A percentile compares a stretch with the other conserved stretches of the same genome.
Conservation (phyloP, 306 rosid genomes). For the Cucumis hystrix region DNA sequence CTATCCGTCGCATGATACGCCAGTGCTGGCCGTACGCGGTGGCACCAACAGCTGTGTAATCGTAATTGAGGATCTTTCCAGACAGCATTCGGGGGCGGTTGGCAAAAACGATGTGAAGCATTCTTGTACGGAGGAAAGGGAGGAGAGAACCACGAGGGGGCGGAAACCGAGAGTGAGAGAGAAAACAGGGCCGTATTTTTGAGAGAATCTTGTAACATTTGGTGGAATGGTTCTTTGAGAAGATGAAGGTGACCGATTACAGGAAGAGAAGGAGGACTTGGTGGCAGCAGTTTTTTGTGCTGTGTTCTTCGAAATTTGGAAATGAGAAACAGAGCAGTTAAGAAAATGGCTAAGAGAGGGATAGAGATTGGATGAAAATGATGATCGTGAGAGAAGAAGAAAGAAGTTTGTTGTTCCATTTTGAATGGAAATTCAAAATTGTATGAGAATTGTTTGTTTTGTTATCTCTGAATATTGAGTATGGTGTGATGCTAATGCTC, state of each 20-base stretch:
- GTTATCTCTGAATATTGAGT: too few relatives aligned
- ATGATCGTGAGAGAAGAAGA: too few relatives aligned
- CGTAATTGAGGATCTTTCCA: conserved; percentile 27
- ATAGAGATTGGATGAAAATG: neutral
- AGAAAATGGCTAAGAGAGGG: neutral
- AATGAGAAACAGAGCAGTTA: neutral
- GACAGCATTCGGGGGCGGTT: conserved; percentile 17
- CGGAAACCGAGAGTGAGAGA: conserved; percentile 22
- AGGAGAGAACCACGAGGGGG: conserved; percentile 29
- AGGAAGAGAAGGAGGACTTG: conserved; percentile 29
- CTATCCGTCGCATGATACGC: conserved; percentile 63
- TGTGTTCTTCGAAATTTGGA: neutral
- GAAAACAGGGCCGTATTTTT: conserved; percentile 23
- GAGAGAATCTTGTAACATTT: conserved; percentile 15
- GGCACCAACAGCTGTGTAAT: conserved; percentile 23
- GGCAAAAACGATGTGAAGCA: conserved; percentile 45
- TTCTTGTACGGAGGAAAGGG: conserved; percentile 31
- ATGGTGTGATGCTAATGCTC: too few relatives aligned
- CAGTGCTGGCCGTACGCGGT: conserved; percentile 53
- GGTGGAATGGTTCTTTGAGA: conserved; percentile 26
- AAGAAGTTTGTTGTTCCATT: neutral
- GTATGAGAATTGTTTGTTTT: too few relatives aligned
- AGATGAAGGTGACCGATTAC: conserved; percentile 37
- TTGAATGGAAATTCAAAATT: neutral
- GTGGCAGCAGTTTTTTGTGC: conserved; percentile 14